These are phyloP conservation scores for Klebsormidium nitens DNA, from an alignment of 139 green algal species.

Conservation along the genomic window DNA sequence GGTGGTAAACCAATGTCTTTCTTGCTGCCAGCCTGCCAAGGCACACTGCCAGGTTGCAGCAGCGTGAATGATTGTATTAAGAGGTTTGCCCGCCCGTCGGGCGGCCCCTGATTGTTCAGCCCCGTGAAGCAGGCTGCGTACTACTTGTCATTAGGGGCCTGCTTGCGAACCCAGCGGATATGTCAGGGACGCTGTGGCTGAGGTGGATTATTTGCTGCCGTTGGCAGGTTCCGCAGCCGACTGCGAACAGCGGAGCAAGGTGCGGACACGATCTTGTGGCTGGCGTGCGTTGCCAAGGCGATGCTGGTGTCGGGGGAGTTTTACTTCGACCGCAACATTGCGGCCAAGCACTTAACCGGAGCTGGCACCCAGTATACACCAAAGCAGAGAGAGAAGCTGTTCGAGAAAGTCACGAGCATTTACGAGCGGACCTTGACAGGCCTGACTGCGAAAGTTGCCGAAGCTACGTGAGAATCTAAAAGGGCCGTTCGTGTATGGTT, in stretches of 20 bases:
- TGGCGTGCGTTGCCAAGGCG: slow-evolving; percentile 1
- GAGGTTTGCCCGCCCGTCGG: not conserved
- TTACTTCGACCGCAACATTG: slow-evolving; percentile 36
- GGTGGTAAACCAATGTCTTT: not conserved
- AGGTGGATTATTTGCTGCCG: too few relatives aligned
- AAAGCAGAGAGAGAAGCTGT: slow-evolving; percentile 1
- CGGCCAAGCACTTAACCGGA: slow-evolving; percentile 30
- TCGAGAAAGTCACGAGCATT: too few relatives aligned
- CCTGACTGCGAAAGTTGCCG: too few relatives aligned
- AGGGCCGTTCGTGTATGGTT: too few relatives aligned
- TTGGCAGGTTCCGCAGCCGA: slow-evolving; percentile 22
- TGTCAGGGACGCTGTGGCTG: too few relatives aligned
- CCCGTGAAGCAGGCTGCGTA: not conserved
- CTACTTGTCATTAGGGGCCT: too few relatives aligned
- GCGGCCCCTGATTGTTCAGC: not conserved
- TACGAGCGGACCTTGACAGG: too few relatives aligned
- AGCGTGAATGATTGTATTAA: not conserved
- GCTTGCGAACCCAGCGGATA: too few relatives aligned
- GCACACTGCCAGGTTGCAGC: not conserved
- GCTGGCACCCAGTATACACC: slow-evolving; percentile 10
- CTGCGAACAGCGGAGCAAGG: slow-evolving; percentile 31
- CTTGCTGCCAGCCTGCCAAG: not conserved
- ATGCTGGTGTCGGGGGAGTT: slow-evolving; percentile 33
- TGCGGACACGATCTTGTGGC: slow-evolving; percentile 35
- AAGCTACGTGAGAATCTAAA: too few relatives aligned